Percentiles rank a stretch among this genome's conserved stretches.
Evolutionary conservation across 495 filamentous ascomycete genomes (phyloP).

Genomic region (Penicillium crystallinum): DNA sequence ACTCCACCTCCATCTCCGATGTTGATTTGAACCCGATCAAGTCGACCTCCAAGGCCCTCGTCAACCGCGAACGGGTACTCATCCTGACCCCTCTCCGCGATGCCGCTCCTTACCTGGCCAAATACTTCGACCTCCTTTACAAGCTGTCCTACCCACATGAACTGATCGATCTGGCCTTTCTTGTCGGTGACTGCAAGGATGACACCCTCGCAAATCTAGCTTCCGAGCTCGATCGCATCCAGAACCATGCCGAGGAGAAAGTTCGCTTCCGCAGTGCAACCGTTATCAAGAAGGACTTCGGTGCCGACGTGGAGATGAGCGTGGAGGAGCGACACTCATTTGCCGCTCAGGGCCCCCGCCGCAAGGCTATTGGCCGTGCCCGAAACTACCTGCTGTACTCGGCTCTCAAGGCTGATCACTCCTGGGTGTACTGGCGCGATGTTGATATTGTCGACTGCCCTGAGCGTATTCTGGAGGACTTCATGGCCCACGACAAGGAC

Average conservation of each 20-base stretch:
- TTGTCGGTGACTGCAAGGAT: slow-evolving; percentile 86
- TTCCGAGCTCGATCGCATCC: slow-evolving; percentile 80
- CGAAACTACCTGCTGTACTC: slow-evolving; percentile 87
- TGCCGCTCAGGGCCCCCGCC: slow-evolving; percentile 79
- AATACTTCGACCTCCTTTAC: slow-evolving; percentile 90
- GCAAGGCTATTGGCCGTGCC: slow-evolving; percentile 84
- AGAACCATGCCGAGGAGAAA: slow-evolving; percentile 68
- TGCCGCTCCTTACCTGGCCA: slow-evolving; percentile 69
- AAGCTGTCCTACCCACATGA: slow-evolving; percentile 92
- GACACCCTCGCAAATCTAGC: slow-evolving; percentile 80
- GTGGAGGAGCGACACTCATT: slow-evolving; percentile 83
- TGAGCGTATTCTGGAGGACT: slow-evolving; percentile 82
- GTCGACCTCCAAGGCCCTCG: slow-evolving; percentile 70
- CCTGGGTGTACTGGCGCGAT: slow-evolving; percentile 99
- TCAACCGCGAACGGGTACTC: slow-evolving; percentile 84
- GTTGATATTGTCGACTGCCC: slow-evolving; percentile 94
- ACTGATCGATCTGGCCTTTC: slow-evolving; percentile 90
- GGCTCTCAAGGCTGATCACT: slow-evolving; percentile 85
- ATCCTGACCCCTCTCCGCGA: slow-evolving; percentile 93
- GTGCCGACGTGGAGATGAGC: slow-evolving; percentile 57
- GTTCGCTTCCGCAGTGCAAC: slow-evolving; percentile 74
- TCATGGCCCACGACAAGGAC: slow-evolving; percentile 88
- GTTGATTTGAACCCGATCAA: slow-evolving; percentile 82
- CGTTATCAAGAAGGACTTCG: slow-evolving; percentile 89
- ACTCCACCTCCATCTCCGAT: slow-evolving; percentile 68